These are phyloP conservation scores for Pythium graminicola DNA, from an alignment of 352 stramenopile species.

Conservation along the genomic window DNA sequence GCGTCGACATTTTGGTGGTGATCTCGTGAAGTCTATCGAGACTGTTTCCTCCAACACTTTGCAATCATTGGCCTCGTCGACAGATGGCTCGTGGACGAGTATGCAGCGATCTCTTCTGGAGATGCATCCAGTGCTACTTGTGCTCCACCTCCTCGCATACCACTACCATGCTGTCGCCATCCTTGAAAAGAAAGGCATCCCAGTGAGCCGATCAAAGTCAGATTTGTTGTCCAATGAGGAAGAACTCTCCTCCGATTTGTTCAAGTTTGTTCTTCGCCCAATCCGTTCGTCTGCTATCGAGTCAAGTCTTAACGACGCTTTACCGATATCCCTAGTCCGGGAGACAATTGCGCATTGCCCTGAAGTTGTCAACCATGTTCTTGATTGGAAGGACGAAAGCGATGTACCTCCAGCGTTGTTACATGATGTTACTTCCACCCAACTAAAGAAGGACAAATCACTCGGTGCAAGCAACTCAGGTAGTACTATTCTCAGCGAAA, in stretches of 20 bases:
- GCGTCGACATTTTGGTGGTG: constrained; percentile 15
- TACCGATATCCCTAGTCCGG: constrained; percentile 65
- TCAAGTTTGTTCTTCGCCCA: constrained; percentile 73
- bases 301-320: constrained; percentile 63
- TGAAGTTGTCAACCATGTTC: constrained; percentile 68
- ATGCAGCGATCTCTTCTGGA: constrained; percentile 44
- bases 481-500: constrained; percentile 7
- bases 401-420: constrained; percentile 48
- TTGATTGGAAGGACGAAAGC: constrained; percentile 66
- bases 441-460: constrained; percentile 13
- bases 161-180: constrained; percentile 40
- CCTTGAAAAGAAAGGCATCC: constrained; percentile 5
- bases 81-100: constrained; percentile 33
- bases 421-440: constrained; percentile 20
- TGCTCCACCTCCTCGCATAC: constrained; percentile 46
- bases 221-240: constrained; percentile 32
- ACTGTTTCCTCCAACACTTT: background rate
- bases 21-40: constrained; percentile 13
- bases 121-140: constrained; percentile 54
- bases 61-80: constrained; percentile 10
- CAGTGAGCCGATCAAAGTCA: background rate
- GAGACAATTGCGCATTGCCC: constrained; percentile 75
- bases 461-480: background rate
- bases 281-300: constrained; percentile 76
- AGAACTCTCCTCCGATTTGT: constrained; percentile 50